A percentile compares a stretch with the other conserved stretches of the same genome.
These are phyloP conservation scores for Fusarium penzigii DNA, from an alignment of 2,329 filamentous ascomycete species.

Conservation along the genomic window DNA sequence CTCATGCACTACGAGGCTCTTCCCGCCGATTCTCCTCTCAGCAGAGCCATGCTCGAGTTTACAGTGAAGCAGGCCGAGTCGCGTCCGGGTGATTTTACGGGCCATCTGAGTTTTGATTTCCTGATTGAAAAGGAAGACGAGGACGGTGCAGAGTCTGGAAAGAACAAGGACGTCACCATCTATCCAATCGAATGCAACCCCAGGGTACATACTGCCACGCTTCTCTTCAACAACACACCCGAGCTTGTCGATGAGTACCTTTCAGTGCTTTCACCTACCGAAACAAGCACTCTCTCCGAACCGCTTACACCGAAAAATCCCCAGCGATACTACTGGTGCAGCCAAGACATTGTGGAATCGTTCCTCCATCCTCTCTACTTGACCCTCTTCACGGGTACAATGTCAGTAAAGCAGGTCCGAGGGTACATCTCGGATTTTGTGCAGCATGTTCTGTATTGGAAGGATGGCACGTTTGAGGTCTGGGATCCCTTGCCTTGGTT, in stretches of 20 bases:
- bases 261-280: constrained; percentile 38
- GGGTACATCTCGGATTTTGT: constrained; percentile 30
- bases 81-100: constrained; percentile 56
- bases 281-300: constrained; percentile 6
- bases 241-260: constrained; percentile 56
- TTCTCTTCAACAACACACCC: constrained; percentile 54
- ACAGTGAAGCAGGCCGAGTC: constrained; percentile 58
- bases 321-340: constrained; percentile 61
- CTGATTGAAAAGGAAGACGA: constrained; percentile 44
- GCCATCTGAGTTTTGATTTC: constrained; percentile 74
- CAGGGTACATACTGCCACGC: constrained; percentile 66
- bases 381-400: constrained; percentile 22
- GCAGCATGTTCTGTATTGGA: constrained; percentile 49
- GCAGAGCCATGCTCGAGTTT: constrained; percentile 63
- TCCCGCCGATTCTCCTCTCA: constrained; percentile 53
- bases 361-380: constrained; percentile 49
- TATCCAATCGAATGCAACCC: constrained; percentile 75
- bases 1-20: constrained; percentile 68
- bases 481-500: constrained; percentile 60
- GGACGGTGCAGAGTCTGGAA: constrained; percentile 3
- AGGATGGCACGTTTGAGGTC: constrained; percentile 53
- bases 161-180: constrained; percentile 38
- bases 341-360: constrained; percentile 61
- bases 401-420: constrained; percentile 20
- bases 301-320: constrained; percentile 25